These are phyloP conservation scores for Starmerella tilneyi DNA, from an alignment of 805 yeast genomes.

Conservation along the genomic window DNA sequence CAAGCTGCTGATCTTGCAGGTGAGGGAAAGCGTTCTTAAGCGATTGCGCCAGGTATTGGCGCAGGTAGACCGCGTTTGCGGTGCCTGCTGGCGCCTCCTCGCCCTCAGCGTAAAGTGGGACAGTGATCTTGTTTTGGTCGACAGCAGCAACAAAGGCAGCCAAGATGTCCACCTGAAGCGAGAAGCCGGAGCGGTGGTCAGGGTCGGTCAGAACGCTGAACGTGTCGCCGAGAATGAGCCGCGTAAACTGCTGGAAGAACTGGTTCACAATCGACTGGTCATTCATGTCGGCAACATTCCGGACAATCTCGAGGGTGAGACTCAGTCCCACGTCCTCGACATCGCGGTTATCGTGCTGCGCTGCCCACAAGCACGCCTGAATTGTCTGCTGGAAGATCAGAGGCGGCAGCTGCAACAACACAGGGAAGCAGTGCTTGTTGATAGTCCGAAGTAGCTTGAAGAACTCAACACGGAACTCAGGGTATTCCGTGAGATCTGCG, in stretches of 20 bases:
- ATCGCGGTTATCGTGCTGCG: conserved; percentile 93
- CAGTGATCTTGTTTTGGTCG: conserved; percentile 59
- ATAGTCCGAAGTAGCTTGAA: conserved; percentile 82
- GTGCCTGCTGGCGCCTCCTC: conserved; percentile 74
- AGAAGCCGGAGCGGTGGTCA: conserved; percentile 95
- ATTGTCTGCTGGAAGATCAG: conserved; percentile 83
- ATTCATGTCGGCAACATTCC: conserved; percentile 63
- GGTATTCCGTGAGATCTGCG: conserved; percentile 90
- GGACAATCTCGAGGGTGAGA: conserved; percentile 69
- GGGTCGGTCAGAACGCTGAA: conserved; percentile 91
- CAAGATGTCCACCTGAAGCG: conserved; percentile 72
- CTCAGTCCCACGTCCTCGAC: conserved; percentile 88
- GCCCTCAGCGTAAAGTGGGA: conserved; percentile 69
- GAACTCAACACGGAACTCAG: conserved; percentile 95
- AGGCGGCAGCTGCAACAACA: conserved; percentile 78
- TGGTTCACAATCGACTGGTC: conserved; percentile 65
- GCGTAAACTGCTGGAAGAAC: conserved; percentile 79
- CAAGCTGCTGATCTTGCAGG: conserved; percentile 69
- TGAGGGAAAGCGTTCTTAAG: conserved; percentile 87
- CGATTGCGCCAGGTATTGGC: conserved; percentile 71
- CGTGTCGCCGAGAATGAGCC: conserved; percentile 81
- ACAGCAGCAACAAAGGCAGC: conserved; percentile 76
- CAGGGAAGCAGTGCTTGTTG: conserved; percentile 72
- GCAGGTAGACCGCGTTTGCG: conserved; percentile 64
- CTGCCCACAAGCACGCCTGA: conserved; percentile 95